Percentiles rank a stretch among this genome's conserved stretches.
These are phyloP conservation scores for Hemisphaericaspora nanyangensis DNA, from an alignment of 805 yeast species.

Conservation along the genomic window DNA sequence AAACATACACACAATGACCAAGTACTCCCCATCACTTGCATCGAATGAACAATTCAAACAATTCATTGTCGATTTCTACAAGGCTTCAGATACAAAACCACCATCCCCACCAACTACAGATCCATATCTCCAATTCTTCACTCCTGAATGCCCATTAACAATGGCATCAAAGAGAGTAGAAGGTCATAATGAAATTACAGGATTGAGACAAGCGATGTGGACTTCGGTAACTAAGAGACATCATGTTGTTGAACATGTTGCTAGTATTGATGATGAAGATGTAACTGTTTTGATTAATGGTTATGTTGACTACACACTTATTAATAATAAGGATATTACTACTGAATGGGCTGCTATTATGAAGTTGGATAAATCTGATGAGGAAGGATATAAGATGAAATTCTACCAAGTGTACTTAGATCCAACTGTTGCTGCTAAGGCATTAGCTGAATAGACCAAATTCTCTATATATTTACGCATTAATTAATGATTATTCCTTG, in stretches of 20 bases:
- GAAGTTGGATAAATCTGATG: slow-evolving; percentile 3
- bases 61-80: slow-evolving; percentile 9
- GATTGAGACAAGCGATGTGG: slow-evolving; percentile 13
- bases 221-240: slow-evolving; percentile 10
- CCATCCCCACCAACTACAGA: slow-evolving; percentile 7
- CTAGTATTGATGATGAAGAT: slow-evolving; percentile 1
- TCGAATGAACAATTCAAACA: slow-evolving; percentile 4
- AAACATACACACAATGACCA: slow-evolving; percentile 2
- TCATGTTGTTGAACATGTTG: slow-evolving; percentile 11
- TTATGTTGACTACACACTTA: slow-evolving; percentile 10
- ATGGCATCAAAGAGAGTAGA: slow-evolving; percentile 8
- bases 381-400: slow-evolving; percentile 7
- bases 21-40: slow-evolving; percentile 3
- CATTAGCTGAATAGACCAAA: slow-evolving; percentile 4
- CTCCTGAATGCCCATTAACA: slow-evolving; percentile 6
- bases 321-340: slow-evolving; percentile 7
- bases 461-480: too few relatives aligned
- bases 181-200: slow-evolving; percentile 7
- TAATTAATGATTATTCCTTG: too few relatives aligned
- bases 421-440: slow-evolving; percentile 6
- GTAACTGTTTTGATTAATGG: slow-evolving; percentile 8
- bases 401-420: slow-evolving; percentile 12
- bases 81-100: slow-evolving; percentile 9
- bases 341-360: slow-evolving; percentile 10
- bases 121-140: slow-evolving; percentile 9